Evolutionary conservation across 179 eudicot genomes (phyloP), one percentile per base, ranked within the genome.

Genomic region (Carnegiea gigantea): DNA sequence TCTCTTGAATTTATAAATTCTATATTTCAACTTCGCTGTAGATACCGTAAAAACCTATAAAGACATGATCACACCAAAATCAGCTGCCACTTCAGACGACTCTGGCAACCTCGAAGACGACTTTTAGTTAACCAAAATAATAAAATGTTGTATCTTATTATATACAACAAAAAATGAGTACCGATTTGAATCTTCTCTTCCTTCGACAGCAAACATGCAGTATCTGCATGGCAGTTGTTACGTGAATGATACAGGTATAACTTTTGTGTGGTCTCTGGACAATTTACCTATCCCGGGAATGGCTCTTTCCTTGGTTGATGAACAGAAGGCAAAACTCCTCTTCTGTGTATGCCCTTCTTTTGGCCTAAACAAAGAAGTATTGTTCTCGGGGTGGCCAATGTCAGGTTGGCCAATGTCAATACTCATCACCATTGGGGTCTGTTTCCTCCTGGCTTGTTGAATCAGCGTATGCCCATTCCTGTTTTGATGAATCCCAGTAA

Each of bases 401-500:
- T 0, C 62, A 1, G 5, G 8, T 1, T 15, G 17, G 62, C 2
- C 4, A 18, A 89, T 6, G 68, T 62, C 14, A 62, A 36, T 30
- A 3, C 5, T 23, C 68, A n/a, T 21, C 68, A 15, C 5, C 30
- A n/a, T 62, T 15, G 11, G 10, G 20, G 10, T 62, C 8, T 62
- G 80, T 92, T 97, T 73, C 97, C 93, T 81, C 87, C 89, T 85
- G 18, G 60, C 5, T 62, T 62, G 10, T 23, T n/a, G 68, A 23
- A 23, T 62, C 13, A 62, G 68, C 18, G 13, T 62, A 62, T 62
- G 68, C 68, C 68, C 68, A 62, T 62, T 62, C 68, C 30, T 70
- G 73, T 70, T 36, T 70, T 14, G 73, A 17, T 36, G 73, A 15
- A 5, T 70, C 73, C 46, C 40, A 36, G 10, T 70, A 1, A 18